These are phyloP conservation scores for Punica granatum DNA, from an alignment of 345 rosid species.

Conservation along the genomic window DNA sequence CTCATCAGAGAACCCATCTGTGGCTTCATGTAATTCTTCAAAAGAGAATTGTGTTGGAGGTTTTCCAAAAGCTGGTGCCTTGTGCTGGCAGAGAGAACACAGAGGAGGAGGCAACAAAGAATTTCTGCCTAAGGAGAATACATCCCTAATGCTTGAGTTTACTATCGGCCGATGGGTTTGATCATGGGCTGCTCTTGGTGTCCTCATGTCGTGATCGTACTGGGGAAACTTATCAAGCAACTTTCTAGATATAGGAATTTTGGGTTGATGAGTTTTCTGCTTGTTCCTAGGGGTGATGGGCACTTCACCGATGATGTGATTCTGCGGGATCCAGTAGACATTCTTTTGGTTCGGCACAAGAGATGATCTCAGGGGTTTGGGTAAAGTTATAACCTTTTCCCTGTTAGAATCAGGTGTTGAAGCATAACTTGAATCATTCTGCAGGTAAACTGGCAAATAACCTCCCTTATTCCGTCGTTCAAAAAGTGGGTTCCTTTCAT, in stretches of 20 bases:
- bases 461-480: slow-evolving; percentile 31
- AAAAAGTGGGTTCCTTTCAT: slow-evolving; percentile 52
- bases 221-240: slow-evolving; percentile 41
- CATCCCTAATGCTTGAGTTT: slow-evolving; percentile 30
- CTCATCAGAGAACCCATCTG: slow-evolving; percentile 46
- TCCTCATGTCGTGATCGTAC: slow-evolving; percentile 31
- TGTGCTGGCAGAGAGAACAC: slow-evolving; percentile 65
- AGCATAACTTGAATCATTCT: slow-evolving; percentile 14
- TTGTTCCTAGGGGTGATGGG: slow-evolving; percentile 9
- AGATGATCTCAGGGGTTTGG: slow-evolving; percentile 17
- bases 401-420: slow-evolving; percentile 10
- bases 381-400: slow-evolving; percentile 23
- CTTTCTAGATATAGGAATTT: slow-evolving; percentile 28
- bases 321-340: slow-evolving; percentile 43
- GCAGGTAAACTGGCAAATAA: slow-evolving; percentile 13
- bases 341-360: slow-evolving; percentile 15
- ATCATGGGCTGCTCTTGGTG: slow-evolving; percentile 15
- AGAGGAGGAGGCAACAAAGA: slow-evolving; percentile 66
- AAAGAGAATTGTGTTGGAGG: slow-evolving; percentile 57
- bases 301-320: slow-evolving; percentile 25
- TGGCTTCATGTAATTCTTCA: slow-evolving; percentile 49
- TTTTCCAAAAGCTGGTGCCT: slow-evolving; percentile 60
- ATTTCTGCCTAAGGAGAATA: slow-evolving; percentile 43
- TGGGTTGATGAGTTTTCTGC: slow-evolving; percentile 9
- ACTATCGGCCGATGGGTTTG: slow-evolving; percentile 21